Evolutionary conservation across 2,329 filamentous ascomycete genomes (phyloP).

Genomic region (Talaromyces sp.): DNA sequence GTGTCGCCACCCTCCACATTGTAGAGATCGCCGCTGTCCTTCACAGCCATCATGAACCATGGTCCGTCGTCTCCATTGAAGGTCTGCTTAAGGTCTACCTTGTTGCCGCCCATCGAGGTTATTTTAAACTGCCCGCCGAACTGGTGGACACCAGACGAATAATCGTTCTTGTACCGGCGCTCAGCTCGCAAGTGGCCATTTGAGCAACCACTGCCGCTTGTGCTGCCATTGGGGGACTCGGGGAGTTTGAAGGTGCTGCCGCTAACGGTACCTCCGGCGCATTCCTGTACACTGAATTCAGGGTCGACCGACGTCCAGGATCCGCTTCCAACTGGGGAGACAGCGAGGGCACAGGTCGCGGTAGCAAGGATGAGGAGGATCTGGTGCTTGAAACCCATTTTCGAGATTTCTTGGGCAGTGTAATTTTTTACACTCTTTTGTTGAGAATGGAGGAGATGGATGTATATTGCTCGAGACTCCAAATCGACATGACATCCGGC

Average conservation of each 20-base stretch:
- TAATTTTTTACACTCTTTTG: not conserved
- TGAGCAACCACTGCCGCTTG: conserved; percentile 9
- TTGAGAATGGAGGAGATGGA: not conserved
- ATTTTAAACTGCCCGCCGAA: conserved; percentile 7
- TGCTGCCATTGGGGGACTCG: conserved; percentile 6
- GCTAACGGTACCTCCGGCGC: conserved; percentile 3
- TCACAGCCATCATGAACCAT: conserved; percentile 9
- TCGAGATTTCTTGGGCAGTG: not conserved
- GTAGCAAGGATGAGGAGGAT: conserved; percentile 3
- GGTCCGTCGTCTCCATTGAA: conserved; percentile 7
- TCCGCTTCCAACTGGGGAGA: conserved; percentile 2
- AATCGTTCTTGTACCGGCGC: conserved; percentile 9
- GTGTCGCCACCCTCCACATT: conserved; percentile 6
- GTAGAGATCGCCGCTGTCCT: conserved; percentile 8
- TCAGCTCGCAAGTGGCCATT: conserved; percentile 8
- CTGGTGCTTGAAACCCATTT: conserved; percentile 6
- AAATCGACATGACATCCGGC: not conserved
- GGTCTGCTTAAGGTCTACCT: conserved; percentile 5
- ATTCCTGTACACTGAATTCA: conserved; percentile 2
- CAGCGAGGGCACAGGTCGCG: conserved; percentile 7
- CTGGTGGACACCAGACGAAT: conserved; percentile 6
- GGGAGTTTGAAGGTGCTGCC: conserved; percentile 5
- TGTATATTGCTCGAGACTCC: not conserved
- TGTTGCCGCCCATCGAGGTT: conserved; percentile 1
- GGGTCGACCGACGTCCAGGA: conserved; percentile 6